Evolutionary conservation across 139 green algal genomes (phyloP).

Genomic region (Coelastrella sp.): DNA sequence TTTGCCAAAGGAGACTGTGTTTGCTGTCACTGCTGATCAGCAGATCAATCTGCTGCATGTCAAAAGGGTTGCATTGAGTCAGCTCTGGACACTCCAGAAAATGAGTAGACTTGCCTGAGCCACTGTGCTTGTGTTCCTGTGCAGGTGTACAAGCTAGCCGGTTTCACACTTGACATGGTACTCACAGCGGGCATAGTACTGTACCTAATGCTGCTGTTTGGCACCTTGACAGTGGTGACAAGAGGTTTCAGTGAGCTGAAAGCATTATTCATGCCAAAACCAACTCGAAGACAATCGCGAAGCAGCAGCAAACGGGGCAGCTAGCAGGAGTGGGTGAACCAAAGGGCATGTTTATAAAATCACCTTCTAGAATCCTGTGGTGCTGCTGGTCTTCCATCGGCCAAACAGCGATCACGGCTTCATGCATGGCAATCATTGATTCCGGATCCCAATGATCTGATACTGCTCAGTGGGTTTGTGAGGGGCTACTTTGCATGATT

Average conservation of each 20-base stretch:
- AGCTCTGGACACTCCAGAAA: background rate
- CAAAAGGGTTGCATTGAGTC: background rate
- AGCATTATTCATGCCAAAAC: background rate
- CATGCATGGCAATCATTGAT: no score
- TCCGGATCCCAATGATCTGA: no score
- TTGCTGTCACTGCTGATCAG: no score
- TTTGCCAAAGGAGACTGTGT: no score
- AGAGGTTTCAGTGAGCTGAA: background rate
- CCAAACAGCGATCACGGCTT: background rate
- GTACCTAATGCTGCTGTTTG: slow-evolving; percentile 2
- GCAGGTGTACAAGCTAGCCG: slow-evolving; percentile 8
- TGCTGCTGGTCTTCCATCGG: no score
- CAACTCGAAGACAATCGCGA: background rate
- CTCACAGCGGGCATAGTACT: background rate
- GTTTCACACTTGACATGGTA: slow-evolving; percentile 35
- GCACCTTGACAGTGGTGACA: background rate
- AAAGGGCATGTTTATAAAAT: no score
- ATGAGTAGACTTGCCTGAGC: background rate
- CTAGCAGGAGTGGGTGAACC: background rate
- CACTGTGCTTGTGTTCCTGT: background rate
- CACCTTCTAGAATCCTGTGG: no score
- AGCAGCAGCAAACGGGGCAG: slow-evolving; percentile 14
- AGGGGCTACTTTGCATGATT: no score
- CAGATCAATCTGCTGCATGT: background rate
- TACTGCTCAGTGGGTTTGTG: no score